Evolutionary conservation across 2,329 filamentous ascomycete genomes (phyloP).

Genomic region (Colletotrichum orchidophilum): DNA sequence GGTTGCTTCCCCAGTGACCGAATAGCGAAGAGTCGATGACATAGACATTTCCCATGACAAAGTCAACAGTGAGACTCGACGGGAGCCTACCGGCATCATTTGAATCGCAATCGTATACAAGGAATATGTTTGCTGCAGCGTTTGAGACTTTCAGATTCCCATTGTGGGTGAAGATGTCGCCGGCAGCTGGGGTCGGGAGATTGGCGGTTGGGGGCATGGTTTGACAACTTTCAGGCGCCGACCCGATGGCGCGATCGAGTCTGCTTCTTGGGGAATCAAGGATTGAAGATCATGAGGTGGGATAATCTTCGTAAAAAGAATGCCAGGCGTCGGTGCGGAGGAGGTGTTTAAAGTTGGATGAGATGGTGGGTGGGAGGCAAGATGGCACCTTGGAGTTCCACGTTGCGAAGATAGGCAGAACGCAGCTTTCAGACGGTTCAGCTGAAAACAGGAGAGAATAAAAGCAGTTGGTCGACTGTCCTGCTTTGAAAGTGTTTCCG

Average conservation of each 20-base stretch:
- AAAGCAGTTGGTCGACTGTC: not conserved
- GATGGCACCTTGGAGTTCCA: too few species aligned
- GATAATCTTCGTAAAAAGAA: not conserved
- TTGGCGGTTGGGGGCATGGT: not conserved
- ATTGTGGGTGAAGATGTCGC: slow-evolving; percentile 5
- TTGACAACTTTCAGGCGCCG: not conserved
- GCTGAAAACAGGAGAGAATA: not conserved
- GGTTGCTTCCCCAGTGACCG: not conserved
- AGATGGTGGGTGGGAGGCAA: too few species aligned
- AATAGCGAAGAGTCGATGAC: slow-evolving; percentile 9
- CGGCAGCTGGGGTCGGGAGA: slow-evolving; percentile 2
- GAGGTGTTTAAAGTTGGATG: not conserved
- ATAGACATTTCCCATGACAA: slow-evolving; percentile 24
- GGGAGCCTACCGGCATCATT: not conserved
- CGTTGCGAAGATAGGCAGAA: not conserved
- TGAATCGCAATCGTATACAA: not conserved
- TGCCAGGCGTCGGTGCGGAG: not conserved
- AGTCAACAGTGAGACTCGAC: slow-evolving; percentile 8
- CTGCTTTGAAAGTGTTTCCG: not conserved
- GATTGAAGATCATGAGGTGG: not conserved
- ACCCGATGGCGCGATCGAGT: not conserved
- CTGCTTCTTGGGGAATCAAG: not conserved
- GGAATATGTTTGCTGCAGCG: slow-evolving; percentile 14
- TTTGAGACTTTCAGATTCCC: slow-evolving; percentile 12
- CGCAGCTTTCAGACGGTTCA: not conserved